A percentile compares a stretch with the other conserved stretches of the same genome.
phyloP scores from a whole-genome alignment of 73 alveolate species.

The Uronychia binucleata region DNA sequence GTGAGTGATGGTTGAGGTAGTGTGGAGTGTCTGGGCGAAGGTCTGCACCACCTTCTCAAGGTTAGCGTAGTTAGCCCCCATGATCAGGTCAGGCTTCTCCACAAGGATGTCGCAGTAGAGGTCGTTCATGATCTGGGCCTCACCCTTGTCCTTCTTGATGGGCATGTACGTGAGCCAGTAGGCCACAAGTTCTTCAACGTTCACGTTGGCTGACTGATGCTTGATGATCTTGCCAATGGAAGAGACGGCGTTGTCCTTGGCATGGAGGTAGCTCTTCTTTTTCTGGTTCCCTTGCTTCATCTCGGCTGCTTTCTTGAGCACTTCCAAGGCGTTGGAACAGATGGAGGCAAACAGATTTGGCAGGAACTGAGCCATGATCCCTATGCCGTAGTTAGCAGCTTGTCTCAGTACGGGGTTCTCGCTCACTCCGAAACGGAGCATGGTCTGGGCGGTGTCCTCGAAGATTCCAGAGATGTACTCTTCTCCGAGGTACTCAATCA shows the following conservation, averaged over 20 bases:
- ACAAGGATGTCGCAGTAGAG: slow-evolving; percentile 51
- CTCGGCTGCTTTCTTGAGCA: slow-evolving; percentile 58
- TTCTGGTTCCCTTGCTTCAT: slow-evolving; percentile 36
- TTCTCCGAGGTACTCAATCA: slow-evolving; percentile 94
- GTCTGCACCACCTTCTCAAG: slow-evolving; percentile 9
- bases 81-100: slow-evolving; percentile 4
- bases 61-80: slow-evolving; percentile 18
- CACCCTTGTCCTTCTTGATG: slow-evolving; percentile 70
- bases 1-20: no score
- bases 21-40: slow-evolving; percentile 33
- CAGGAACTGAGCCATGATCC: slow-evolving; percentile 75
- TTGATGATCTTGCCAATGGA: slow-evolving; percentile 82
- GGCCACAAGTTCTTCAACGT: slow-evolving; percentile 22
- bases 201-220: slow-evolving; percentile 27
- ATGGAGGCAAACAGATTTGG: slow-evolving; percentile 46
- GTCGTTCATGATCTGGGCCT: slow-evolving; percentile 64
- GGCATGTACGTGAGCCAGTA: slow-evolving; percentile 69
- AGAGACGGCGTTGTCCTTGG: slow-evolving; percentile 88
- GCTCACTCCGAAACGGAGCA: slow-evolving; percentile 70
- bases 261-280: slow-evolving; percentile 69
- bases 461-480: slow-evolving; percentile 69
- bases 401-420: slow-evolving; percentile 85
- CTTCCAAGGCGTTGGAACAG: slow-evolving; percentile 41
- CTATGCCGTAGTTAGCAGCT: slow-evolving; percentile 98
- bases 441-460: slow-evolving; percentile 65